Evolutionary conservation across 345 rosid species (phyloP).

Genomic region (Hibiscus mutabilis): DNA sequence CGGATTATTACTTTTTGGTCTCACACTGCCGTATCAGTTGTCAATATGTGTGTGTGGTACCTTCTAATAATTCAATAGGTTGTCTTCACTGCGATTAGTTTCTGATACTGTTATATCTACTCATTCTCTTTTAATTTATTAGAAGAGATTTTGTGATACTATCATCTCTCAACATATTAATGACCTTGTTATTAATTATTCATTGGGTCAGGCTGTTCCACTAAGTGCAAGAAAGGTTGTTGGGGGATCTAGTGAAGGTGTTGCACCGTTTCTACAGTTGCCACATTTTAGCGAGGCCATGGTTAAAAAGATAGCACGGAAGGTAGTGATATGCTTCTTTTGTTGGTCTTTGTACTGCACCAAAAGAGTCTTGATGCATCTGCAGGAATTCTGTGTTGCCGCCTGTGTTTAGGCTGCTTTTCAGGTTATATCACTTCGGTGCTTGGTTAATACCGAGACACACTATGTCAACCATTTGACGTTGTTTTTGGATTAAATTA

Average conservation of each 20-base stretch:
- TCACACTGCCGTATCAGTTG: background rate
- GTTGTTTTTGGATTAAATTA: background rate
- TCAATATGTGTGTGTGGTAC: background rate
- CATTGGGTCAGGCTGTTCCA: slow-evolving; percentile 79
- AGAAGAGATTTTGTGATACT: background rate
- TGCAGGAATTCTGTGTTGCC: background rate
- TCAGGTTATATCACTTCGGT: background rate
- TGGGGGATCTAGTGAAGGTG: slow-evolving; percentile 87
- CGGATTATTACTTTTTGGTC: background rate
- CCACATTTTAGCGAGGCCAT: slow-evolving; percentile 81
- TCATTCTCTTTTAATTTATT: background rate
- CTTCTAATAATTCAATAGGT: background rate
- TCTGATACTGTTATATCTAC: background rate
- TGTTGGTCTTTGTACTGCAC: background rate
- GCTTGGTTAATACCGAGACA: background rate
- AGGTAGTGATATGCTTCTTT: slow-evolving; percentile 34
- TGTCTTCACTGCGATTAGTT: background rate
- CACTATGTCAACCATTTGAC: background rate
- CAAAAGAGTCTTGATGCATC: background rate
- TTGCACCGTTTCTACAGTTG: slow-evolving; percentile 91
- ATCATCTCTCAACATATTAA: background rate
- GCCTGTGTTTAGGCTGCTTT: background rate
- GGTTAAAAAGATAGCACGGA: slow-evolving; percentile 86
- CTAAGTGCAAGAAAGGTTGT: slow-evolving; percentile 84
- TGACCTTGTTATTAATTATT: slow-evolving; percentile 11